These are phyloP conservation scores for Kuraishia borneana DNA, from an alignment of 805 yeast genomes.

Conservation along the genomic window DNA sequence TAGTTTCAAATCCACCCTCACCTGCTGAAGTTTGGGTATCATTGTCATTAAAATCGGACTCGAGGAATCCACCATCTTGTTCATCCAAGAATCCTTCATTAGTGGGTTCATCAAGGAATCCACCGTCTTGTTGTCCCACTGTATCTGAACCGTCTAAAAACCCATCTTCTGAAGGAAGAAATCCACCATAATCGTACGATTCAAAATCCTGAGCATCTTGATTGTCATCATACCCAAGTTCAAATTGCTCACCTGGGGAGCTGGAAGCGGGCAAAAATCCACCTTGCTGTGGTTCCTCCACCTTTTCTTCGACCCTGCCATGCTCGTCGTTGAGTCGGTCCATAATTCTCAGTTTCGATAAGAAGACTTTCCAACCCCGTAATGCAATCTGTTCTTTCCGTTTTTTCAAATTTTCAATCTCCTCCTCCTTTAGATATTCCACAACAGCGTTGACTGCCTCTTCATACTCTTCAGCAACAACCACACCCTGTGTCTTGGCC, in stretches of 20 bases:
- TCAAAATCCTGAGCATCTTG: neutral
- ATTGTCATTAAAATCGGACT: no score
- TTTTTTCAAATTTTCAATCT: constrained; percentile 29
- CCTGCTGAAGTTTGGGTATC: no score
- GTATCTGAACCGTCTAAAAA: no score
- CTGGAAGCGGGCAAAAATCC: constrained; percentile 4
- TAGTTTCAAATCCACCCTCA: constrained; percentile 13
- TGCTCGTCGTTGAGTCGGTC: constrained; percentile 35
- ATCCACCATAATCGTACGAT: no score
- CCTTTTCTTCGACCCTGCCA: constrained; percentile 26
- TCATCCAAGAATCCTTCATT: no score
- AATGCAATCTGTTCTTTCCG: constrained; percentile 37
- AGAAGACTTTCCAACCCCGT: constrained; percentile 40
- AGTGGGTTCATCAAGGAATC: no score
- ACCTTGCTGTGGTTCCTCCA: constrained; percentile 6
- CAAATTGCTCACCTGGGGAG: constrained; percentile 1
- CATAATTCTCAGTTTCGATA: constrained; percentile 37
- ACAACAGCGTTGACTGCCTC: constrained; percentile 49
- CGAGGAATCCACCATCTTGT: no score
- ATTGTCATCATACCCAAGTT: neutral
- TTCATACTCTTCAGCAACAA: constrained; percentile 49
- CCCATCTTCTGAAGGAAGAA: no score
- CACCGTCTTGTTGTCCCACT: no score
- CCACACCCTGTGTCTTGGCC: constrained; percentile 65
- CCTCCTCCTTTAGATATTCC: constrained; percentile 37